These are phyloP conservation scores for Amborella trichopoda DNA, from an alignment of 164 flowering plant genomes.

Conservation along the genomic window DNA sequence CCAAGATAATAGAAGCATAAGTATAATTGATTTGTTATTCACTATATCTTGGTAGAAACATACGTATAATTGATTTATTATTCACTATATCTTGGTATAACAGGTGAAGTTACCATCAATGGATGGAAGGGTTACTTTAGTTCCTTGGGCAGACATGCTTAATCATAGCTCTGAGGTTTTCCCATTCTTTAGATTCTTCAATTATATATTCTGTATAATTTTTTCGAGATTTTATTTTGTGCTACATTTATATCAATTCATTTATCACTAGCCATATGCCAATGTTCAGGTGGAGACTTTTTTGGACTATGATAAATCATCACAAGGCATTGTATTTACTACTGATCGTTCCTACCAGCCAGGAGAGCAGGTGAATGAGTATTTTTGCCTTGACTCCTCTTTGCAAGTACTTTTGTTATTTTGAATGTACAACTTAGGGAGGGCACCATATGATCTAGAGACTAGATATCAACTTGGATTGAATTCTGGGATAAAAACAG, in stretches of 20 bases:
- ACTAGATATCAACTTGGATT: no score
- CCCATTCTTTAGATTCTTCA: neutral
- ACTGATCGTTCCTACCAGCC: constrained; percentile 85
- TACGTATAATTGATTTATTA: neutral
- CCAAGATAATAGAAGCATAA: neutral
- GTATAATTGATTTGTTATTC: no score
- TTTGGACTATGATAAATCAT: constrained; percentile 83
- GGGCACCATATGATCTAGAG: no score
- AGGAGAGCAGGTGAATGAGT: constrained; percentile 89
- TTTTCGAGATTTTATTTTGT: no score
- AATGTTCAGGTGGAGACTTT: constrained; percentile 72
- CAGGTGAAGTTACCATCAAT: constrained; percentile 91
- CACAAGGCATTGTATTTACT: constrained; percentile 78
- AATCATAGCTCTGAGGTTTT: constrained; percentile 89
- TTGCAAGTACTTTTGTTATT: no score
- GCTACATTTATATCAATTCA: neutral
- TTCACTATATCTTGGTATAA: neutral
- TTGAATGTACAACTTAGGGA: no score
- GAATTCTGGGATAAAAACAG: no score
- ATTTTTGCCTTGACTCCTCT: constrained; percentile 3
- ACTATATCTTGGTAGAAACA: neutral
- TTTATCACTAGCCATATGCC: constrained; percentile 2
- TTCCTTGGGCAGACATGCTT: constrained; percentile 99
- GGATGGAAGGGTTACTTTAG: constrained; percentile 87
- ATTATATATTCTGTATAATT: no score